Percentiles rank a stretch among this genome's conserved stretches.
These are phyloP conservation scores for Salicornia ramosissima DNA, from an alignment of 148 eudicot species.

Conservation along the genomic window DNA sequence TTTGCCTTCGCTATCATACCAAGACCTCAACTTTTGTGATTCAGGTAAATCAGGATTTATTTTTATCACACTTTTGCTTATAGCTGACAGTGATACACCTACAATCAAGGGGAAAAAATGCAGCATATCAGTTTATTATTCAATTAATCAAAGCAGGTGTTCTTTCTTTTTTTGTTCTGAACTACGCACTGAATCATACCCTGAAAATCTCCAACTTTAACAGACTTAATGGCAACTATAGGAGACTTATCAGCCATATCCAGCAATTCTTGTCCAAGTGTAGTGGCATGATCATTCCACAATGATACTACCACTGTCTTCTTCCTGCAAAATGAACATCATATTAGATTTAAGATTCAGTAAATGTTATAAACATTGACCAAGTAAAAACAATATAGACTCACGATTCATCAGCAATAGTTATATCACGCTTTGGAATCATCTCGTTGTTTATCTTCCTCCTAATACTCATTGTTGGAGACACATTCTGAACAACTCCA, in stretches of 20 bases:
- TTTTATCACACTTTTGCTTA: constrained; percentile 64
- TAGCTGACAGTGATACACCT: constrained; percentile 90
- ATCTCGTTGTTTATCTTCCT: constrained; percentile 70
- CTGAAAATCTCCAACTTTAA: constrained; percentile 81
- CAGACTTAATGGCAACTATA: constrained; percentile 81
- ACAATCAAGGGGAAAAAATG: neutral
- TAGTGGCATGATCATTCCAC: constrained; percentile 89
- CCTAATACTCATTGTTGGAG: constrained; percentile 81
- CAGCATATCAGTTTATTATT: neutral
- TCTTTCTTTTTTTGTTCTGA: neutral
- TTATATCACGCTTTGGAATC: constrained; percentile 87
- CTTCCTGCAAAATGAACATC: constrained; percentile 52
- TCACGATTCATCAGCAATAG: constrained; percentile 93
- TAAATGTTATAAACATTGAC: neutral
- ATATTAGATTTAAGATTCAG: constrained; percentile 6
- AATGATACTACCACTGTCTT: constrained; percentile 89
- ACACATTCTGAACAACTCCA: constrained; percentile 85
- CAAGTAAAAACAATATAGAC: constrained; percentile 1
- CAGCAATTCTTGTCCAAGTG: constrained; percentile 76
- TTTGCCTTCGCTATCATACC: constrained; percentile 93
- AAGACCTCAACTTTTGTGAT: constrained; percentile 63
- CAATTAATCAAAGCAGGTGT: neutral
- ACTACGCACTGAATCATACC: constrained; percentile 35
- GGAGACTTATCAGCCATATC: constrained; percentile 89
- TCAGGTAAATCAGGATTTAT: constrained; percentile 83